These are phyloP conservation scores for Niveomyces coronatus DNA, from an alignment of 2,329 filamentous ascomycete genomes.

Conservation along the genomic window DNA sequence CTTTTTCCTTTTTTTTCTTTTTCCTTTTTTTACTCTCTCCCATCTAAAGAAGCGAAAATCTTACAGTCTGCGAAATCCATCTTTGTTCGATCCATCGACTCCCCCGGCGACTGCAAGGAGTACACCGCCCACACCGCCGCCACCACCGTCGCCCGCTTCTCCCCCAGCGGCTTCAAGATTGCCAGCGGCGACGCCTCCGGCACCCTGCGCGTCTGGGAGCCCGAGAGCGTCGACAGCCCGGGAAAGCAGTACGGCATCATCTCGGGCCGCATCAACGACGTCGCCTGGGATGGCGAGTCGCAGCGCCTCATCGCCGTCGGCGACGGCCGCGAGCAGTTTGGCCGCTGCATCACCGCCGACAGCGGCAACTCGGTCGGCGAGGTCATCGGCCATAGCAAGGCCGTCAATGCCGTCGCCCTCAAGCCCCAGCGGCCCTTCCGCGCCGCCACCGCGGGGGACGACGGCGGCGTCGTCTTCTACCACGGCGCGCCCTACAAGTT, in stretches of 20 bases:
- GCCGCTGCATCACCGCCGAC: slow-evolving; percentile 89
- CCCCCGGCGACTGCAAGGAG: slow-evolving; percentile 74
- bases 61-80: slow-evolving; percentile 85
- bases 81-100: slow-evolving; percentile 89
- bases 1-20: too few species aligned
- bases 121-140: slow-evolving; percentile 84
- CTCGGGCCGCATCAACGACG: slow-evolving; percentile 86
- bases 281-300: slow-evolving; percentile 95
- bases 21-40: too few species aligned
- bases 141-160: slow-evolving; percentile 88
- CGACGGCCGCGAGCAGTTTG: slow-evolving; percentile 86
- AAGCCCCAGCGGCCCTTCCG: slow-evolving; percentile 82
- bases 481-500: slow-evolving; percentile 96
- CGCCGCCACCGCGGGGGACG: slow-evolving; percentile 84
- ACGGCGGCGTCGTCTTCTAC: slow-evolving; percentile 82
- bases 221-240: slow-evolving; percentile 71
- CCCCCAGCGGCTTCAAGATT: slow-evolving; percentile 89
- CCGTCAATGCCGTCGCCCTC: slow-evolving; percentile 85
- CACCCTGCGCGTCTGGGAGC: slow-evolving; percentile 85
- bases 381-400: slow-evolving; percentile 81
- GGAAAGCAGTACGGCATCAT: slow-evolving; percentile 95
- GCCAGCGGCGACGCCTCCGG: slow-evolving; percentile 84
- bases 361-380: slow-evolving; percentile 95
- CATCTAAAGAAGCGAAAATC: too few species aligned
- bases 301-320: slow-evolving; percentile 95